phyloP scores from a whole-genome alignment of 495 filamentous ascomycete genomes.

The Jackrogersella minutella region DNA sequence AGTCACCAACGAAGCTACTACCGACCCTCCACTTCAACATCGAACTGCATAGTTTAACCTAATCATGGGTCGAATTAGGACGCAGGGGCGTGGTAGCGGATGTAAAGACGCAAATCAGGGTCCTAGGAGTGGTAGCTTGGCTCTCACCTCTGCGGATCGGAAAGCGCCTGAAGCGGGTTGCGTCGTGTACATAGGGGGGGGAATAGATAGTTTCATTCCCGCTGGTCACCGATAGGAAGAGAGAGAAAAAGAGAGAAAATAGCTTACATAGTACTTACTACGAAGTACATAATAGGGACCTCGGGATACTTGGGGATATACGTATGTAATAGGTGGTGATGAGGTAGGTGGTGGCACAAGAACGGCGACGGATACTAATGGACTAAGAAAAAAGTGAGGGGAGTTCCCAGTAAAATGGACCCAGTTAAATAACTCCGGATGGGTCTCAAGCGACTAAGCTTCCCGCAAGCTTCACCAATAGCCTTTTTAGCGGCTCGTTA shows the following conservation, averaged over 20 bases:
- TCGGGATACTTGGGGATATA: not conserved
- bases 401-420: slow-evolving; percentile 34
- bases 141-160: slow-evolving; percentile 32
- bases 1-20: slow-evolving; percentile 26
- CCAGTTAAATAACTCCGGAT: slow-evolving; percentile 30
- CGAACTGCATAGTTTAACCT: slow-evolving; percentile 13
- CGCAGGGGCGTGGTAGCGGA: slow-evolving; percentile 29
- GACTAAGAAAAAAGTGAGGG: slow-evolving; percentile 13
- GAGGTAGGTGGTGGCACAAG: slow-evolving; percentile 26
- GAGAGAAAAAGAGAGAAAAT: not conserved
- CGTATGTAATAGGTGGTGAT: not conserved
- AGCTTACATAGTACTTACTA: slow-evolving; percentile 1
- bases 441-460: slow-evolving; percentile 17
- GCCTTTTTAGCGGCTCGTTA: slow-evolving; percentile 29
- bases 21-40: slow-evolving; percentile 24
- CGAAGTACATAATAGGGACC: no score
- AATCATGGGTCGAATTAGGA: slow-evolving; percentile 8
- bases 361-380: not conserved
- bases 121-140: slow-evolving; percentile 19
- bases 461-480: slow-evolving; percentile 25
- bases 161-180: slow-evolving; percentile 39
- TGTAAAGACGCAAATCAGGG: slow-evolving; percentile 23
- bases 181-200: slow-evolving; percentile 4
- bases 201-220: not conserved
- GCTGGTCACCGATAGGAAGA: slow-evolving; percentile 31